Percentiles rank a stretch among this genome's conserved stretches.
Conservation (phyloP, 2,329 filamentous ascomycete genomes). For the Cladosporium sp. region DNA sequence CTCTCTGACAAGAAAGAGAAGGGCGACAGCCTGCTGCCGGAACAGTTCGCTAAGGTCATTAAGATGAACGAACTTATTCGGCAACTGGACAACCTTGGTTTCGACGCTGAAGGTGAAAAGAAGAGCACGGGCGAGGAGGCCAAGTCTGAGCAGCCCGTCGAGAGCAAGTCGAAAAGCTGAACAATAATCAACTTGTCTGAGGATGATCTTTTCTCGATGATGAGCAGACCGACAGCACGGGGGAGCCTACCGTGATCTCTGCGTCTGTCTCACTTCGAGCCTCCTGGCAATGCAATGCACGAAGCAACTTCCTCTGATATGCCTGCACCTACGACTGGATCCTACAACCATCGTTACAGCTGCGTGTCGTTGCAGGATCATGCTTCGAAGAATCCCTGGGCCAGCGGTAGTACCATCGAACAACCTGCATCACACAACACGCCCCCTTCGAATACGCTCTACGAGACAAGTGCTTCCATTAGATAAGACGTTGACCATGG, state of each 20-base stretch:
- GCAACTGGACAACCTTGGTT: conserved; percentile 81
- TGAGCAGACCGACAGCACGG: neutral
- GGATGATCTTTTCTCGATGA: neutral
- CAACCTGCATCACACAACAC: neutral
- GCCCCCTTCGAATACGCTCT: neutral
- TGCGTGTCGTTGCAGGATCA: no score
- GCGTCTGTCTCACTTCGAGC: no score
- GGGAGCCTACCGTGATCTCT: neutral
- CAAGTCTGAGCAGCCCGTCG: neutral
- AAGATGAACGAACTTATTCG: conserved; percentile 93
- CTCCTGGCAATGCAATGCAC: no score
- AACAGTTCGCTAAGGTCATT: conserved; percentile 97
- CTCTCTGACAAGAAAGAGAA: conserved; percentile 88
- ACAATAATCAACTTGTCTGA: neutral
- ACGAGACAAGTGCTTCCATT: neutral
- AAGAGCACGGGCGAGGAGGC: conserved; percentile 36
- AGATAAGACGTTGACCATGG: neutral
- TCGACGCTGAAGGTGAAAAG: conserved; percentile 75
- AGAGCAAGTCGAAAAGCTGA: neutral
- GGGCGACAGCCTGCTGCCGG: conserved; percentile 79
- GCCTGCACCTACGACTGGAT: no score
- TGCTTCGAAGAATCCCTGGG: neutral
- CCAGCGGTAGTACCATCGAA: neutral
- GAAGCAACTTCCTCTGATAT: no score
- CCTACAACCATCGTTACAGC: no score